phyloP scores from a whole-genome alignment of 2,329 filamentous ascomycete species.

The Colletotrichum tabaci region DNA sequence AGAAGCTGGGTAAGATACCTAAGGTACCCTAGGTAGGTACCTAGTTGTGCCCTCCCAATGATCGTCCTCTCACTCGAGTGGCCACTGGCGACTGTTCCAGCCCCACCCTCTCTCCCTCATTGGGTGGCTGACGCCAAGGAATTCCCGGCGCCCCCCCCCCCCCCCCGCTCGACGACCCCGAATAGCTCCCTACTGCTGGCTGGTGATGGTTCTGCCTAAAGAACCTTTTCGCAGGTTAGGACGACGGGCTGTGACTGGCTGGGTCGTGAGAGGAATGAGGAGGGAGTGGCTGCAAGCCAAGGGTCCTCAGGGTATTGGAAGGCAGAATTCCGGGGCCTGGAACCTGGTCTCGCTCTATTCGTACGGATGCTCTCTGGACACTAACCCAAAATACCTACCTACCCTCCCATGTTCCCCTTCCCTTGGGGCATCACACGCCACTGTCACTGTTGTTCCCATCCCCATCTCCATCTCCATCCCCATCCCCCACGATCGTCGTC shows the following conservation, averaged over 20 bases:
- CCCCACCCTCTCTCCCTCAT: background rate
- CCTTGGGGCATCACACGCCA: constrained; percentile 19
- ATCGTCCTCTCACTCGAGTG: constrained; percentile 16
- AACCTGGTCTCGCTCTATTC: constrained; percentile 9
- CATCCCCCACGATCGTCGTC: constrained; percentile 24
- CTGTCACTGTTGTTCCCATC: constrained; percentile 5
- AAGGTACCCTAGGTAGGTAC: no score
- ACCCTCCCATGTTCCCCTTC: constrained; percentile 9
- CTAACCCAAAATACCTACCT: no score
- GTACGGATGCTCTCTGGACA: no score
- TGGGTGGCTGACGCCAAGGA: background rate
- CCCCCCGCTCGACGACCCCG: background rate
- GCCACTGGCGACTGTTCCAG: background rate
- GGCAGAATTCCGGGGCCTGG: constrained; percentile 15
- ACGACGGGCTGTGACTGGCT: background rate
- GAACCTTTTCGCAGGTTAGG: background rate
- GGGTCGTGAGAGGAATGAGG: background rate
- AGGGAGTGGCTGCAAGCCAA: constrained; percentile 16
- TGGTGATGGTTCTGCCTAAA: background rate
- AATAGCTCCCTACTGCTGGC: background rate
- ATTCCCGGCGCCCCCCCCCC: background rate
- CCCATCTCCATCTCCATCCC: background rate
- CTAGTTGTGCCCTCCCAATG: constrained; percentile 8
- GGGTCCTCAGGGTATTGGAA: background rate
- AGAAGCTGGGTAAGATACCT: no score